Base-by-base conservation (phyloP, 2,329 filamentous ascomycete genomes). In the Aspergillus versicolor region DNA sequence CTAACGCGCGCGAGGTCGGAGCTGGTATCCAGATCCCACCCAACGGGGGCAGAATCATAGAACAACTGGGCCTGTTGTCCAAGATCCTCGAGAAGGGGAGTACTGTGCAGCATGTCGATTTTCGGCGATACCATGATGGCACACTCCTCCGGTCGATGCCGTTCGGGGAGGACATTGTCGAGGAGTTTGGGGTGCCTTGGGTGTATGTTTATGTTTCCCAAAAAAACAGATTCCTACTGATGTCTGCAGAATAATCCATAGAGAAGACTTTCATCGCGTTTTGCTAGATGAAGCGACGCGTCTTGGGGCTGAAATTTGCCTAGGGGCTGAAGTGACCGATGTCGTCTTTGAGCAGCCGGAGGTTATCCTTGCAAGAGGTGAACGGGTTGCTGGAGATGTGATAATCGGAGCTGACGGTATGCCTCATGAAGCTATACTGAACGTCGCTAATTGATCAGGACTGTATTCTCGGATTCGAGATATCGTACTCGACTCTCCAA, bases 401-500 rank as follows among this genome's bases (percentile, higher is more conserved):
- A 41, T 65, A 15, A 52, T 65, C n/a, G 63, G 62, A 0, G 62
- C 63, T 5, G 63, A 65, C 44, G 63, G 63, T 65, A 37, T 3
- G 54, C 3, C 3, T n/a, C 34, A n/a, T 12, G 1, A 4, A 1
- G 5, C 21, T 17, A 40, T 13, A 19, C 1, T 4, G 3, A 5
- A 19, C 37, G 3, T 27, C 24, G 30, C 17, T 49, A n/a, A 24
- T 7, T 6, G 19, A 21, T 5, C 5, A 65, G 63, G 63, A 0
- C 57, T 63, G 12, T 53, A 61, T 58, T 67, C 65, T 5, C 52
- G 44, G 1, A 38, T 58, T 7, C 44, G 65, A 30, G 50, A 54
- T 1, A 21, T 30, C 1, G 45, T 67, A 9, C 68, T 84, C 0
- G 75, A 73, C 0, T 69, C 63, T 0, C 66, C 72, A 1, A 77